These are phyloP conservation scores for Hortaea werneckii DNA, from an alignment of 2,329 filamentous ascomycete genomes.

Conservation along the genomic window DNA sequence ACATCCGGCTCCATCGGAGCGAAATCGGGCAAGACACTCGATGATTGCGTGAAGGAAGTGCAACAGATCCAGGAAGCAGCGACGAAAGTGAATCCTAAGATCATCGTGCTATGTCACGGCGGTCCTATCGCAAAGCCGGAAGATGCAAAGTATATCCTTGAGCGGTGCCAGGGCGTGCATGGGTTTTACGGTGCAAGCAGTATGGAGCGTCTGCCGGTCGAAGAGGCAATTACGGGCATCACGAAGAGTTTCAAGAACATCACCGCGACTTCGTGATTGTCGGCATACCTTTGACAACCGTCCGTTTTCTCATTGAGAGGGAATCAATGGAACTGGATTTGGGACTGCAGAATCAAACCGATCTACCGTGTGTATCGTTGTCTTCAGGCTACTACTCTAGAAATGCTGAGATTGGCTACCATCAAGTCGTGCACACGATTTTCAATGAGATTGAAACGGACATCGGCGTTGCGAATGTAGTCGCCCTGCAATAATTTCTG, in stretches of 20 bases:
- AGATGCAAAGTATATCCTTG: slow-evolving; percentile 54
- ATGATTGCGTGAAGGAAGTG: slow-evolving; percentile 52
- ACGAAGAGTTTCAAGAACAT: slow-evolving; percentile 44
- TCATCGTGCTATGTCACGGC: slow-evolving; percentile 61
- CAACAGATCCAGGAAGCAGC: slow-evolving; percentile 56
- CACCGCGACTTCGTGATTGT: neutral
- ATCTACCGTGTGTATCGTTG: neutral
- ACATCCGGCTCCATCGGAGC: slow-evolving; percentile 54
- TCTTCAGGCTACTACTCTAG: neutral
- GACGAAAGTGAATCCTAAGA: slow-evolving; percentile 42
- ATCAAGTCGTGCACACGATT: no score
- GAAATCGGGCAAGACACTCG: slow-evolving; percentile 48
- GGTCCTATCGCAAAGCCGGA: slow-evolving; percentile 55
- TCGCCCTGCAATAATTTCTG: no score
- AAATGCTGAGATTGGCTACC: no score
- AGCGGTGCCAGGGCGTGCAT: slow-evolving; percentile 52
- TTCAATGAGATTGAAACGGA: no score
- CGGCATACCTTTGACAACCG: no score
- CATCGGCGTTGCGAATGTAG: no score
- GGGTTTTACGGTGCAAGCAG: slow-evolving; percentile 63
- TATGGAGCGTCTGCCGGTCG: slow-evolving; percentile 60
- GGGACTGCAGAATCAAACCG: no score
- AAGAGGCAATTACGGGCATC: slow-evolving; percentile 52
- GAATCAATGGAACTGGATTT: no score
- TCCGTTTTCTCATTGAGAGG: no score